phyloP scores from a whole-genome alignment of 345 rosid genomes.

The Populus nigra region DNA sequence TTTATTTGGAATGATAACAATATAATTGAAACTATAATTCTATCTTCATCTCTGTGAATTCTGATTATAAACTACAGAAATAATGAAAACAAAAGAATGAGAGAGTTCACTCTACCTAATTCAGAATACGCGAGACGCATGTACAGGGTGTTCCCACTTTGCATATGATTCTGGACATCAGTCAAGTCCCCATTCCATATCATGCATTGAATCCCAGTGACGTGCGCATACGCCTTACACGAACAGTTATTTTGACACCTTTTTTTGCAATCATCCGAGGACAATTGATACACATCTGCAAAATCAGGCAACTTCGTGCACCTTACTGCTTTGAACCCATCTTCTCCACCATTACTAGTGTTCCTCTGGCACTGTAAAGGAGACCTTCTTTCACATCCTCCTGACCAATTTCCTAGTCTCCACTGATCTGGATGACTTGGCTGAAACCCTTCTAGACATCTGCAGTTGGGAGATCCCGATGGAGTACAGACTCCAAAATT shows the following conservation, averaged over 20 bases:
- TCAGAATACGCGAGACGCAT: conserved; percentile 62
- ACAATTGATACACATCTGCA: neutral
- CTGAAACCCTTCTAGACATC: conserved; percentile 55
- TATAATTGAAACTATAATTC: no score
- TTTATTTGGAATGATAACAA: no score
- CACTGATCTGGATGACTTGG: conserved; percentile 30
- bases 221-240: conserved; percentile 52
- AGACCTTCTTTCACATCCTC: conserved; percentile 40
- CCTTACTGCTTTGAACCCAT: conserved; percentile 24
- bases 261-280: neutral
- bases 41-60: no score
- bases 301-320: conserved; percentile 44
- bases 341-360: conserved; percentile 14
- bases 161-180: conserved; percentile 44
- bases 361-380: conserved; percentile 29
- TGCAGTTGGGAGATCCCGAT: conserved; percentile 32
- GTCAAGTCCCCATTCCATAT: conserved; percentile 52
- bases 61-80: no score
- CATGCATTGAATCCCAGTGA: conserved; percentile 51
- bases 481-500: conserved; percentile 52
- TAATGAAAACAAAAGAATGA: no score
- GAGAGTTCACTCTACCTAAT: conserved; percentile 33
- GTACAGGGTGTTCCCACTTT: conserved; percentile 35
- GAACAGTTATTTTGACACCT: conserved; percentile 49
- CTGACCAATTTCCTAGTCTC: conserved; percentile 33